A percentile compares a stretch with the other conserved stretches of the same genome.
Conservation (phyloP, 2,329 filamentous ascomycete genomes). For the Calonectria naviculata region DNA sequence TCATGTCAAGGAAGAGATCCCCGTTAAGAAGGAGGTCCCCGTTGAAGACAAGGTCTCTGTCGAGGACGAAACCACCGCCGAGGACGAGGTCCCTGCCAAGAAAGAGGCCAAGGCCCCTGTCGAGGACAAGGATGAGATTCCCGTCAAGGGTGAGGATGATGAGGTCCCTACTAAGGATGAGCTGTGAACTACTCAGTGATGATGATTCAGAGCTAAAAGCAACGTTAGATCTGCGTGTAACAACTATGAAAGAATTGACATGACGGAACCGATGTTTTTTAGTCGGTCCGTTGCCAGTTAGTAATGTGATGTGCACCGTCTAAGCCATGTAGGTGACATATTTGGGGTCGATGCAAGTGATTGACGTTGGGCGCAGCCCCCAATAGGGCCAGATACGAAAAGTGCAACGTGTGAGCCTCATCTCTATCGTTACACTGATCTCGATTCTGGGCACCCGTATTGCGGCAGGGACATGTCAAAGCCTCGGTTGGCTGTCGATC, state of each 20-base stretch:
- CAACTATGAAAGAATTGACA: slow-evolving; percentile 6
- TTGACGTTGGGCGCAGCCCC: not conserved
- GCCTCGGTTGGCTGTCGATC: not conserved
- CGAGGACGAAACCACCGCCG: not conserved
- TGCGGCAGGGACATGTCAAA: not conserved
- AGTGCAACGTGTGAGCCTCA: not conserved
- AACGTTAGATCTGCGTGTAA: slow-evolving; percentile 8
- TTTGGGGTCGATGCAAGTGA: slow-evolving; percentile 1
- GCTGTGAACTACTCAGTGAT: slow-evolving; percentile 48
- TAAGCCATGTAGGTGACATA: slow-evolving; percentile 17
- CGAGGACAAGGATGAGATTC: not conserved
- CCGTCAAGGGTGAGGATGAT: slow-evolving; percentile 8
- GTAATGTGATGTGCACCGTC: not conserved
- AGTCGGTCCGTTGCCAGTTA: slow-evolving; percentile 17
- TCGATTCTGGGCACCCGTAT: not conserved
- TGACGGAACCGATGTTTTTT: not conserved
- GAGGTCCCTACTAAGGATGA: slow-evolving; percentile 56
- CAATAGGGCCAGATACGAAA: not conserved
- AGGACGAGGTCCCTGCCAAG: not conserved
- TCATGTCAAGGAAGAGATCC: not conserved
- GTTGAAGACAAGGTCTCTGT: not conserved
- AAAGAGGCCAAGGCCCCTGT: not conserved
- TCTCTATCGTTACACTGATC: not conserved
- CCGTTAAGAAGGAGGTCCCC: not conserved
- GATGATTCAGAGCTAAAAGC: not conserved